phyloP scores from a whole-genome alignment of 2,329 filamentous ascomycete genomes.

The Rhinocladiella similis region DNA sequence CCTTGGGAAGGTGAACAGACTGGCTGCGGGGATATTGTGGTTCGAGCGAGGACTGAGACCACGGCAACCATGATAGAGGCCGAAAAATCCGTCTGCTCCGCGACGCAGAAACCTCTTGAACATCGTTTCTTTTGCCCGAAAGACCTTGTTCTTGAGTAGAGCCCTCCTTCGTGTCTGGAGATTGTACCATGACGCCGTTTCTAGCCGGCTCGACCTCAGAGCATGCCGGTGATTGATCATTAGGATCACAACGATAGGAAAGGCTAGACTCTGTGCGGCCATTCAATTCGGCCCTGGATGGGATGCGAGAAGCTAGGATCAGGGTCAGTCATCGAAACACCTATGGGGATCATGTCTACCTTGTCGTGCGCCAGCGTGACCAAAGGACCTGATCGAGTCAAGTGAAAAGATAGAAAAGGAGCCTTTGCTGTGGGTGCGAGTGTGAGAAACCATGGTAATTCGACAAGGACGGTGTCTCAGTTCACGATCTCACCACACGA shows the following conservation, averaged over 20 bases:
- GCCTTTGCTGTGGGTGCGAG: conserved; percentile 19
- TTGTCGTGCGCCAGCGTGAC: conserved; percentile 24
- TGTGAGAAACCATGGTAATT: conserved; percentile 18
- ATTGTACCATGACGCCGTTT: background rate
- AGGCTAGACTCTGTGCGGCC: conserved; percentile 21
- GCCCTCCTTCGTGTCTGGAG: background rate
- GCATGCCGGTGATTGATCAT: conserved; percentile 21
- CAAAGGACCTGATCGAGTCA: conserved; percentile 23
- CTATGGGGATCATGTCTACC: conserved; percentile 10
- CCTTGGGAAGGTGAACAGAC: conserved; percentile 24
- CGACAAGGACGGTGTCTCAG: background rate
- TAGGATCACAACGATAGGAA: conserved; percentile 25
- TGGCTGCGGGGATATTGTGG: conserved; percentile 16
- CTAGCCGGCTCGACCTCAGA: conserved; percentile 6
- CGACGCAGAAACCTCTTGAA: background rate
- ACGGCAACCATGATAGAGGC: conserved; percentile 29
- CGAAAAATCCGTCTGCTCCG: conserved; percentile 12
- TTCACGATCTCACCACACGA: background rate
- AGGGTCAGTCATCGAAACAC: conserved; percentile 4
- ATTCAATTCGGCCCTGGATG: conserved; percentile 20
- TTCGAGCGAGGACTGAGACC: conserved; percentile 5
- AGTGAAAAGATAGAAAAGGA: conserved; percentile 27
- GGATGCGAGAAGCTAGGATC: conserved; percentile 17
- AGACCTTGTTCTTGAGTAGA: background rate
- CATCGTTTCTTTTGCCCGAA: background rate